Evolutionary conservation across 352 stramenopile species (phyloP).

Genomic region (Pythium plurisporium): DNA sequence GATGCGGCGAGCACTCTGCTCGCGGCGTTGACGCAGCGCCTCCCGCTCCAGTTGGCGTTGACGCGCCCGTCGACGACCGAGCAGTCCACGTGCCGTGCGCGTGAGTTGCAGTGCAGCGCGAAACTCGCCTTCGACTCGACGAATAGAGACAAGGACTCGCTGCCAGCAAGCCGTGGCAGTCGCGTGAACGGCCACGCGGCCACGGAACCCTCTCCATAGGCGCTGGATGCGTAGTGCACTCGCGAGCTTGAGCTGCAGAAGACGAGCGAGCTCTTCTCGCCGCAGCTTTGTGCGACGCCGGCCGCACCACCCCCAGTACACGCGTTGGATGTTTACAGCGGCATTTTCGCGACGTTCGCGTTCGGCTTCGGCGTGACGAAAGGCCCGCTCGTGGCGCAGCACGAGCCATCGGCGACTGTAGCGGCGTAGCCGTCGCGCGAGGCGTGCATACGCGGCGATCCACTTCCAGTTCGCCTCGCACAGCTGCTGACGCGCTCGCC

Average conservation of each 20-base stretch:
- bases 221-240: slow-evolving; percentile 33
- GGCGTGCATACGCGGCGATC: slow-evolving; percentile 27
- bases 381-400: slow-evolving; percentile 26
- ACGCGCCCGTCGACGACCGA: slow-evolving; percentile 30
- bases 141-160: neutral
- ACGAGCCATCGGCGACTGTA: slow-evolving; percentile 34
- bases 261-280: neutral
- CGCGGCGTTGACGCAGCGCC: slow-evolving; percentile 21
- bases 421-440: slow-evolving; percentile 27
- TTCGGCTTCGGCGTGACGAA: slow-evolving; percentile 25
- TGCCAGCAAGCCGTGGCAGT: slow-evolving; percentile 1
- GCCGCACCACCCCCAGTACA: slow-evolving; percentile 31
- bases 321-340: slow-evolving; percentile 34
- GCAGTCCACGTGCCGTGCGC: slow-evolving; percentile 33
- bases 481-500: slow-evolving; percentile 21
- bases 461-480: slow-evolving; percentile 27
- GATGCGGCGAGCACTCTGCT: slow-evolving; percentile 32
- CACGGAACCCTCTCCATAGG: slow-evolving; percentile 30
- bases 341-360: slow-evolving; percentile 19
- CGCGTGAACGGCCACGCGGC: slow-evolving; percentile 7
- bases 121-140: neutral
- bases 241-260: neutral
- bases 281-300: neutral
- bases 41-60: slow-evolving; percentile 18
- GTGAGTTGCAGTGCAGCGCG: slow-evolving; percentile 34